A percentile compares a stretch with the other conserved stretches of the same genome.
Evolutionary conservation across 306 rosid genomes (phyloP).

Genomic region (Mimosa bimucronata): DNA sequence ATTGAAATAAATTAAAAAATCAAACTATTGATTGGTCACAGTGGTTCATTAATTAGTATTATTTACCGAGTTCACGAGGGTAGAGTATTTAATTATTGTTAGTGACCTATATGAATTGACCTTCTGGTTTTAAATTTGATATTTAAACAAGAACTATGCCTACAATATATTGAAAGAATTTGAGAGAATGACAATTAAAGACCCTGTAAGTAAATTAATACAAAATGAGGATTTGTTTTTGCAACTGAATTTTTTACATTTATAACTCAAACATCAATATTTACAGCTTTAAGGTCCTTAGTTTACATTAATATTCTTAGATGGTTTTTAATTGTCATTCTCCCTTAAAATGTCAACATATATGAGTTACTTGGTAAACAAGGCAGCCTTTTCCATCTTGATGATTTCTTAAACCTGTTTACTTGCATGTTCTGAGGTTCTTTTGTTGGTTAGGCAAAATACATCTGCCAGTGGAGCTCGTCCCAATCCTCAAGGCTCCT

Average conservation of each 20-base stretch:
- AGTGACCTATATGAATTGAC: not conserved
- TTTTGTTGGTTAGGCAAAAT: slow-evolving; percentile 63
- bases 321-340: not conserved
- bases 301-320: not conserved
- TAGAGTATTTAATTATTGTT: not conserved
- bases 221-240: not conserved
- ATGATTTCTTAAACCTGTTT: slow-evolving; percentile 12
- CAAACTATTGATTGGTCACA: not conserved
- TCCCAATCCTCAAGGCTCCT: slow-evolving; percentile 96
- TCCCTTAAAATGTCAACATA: not conserved
- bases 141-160: not conserved
- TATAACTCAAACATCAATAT: not conserved
- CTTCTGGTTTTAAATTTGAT: not conserved
- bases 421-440: slow-evolving; percentile 18
- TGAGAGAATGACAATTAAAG: not conserved
- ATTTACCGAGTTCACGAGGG: not conserved
- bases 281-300: not conserved
- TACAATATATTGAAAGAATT: not conserved
- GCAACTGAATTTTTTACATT: not conserved
- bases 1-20: not conserved
- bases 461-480: slow-evolving; percentile 93
- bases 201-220: not conserved
- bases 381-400: not conserved
- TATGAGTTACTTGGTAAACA: not conserved
- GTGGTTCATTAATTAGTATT: not conserved